A percentile compares a stretch with the other conserved stretches of the same genome.
phyloP scores from a whole-genome alignment of 192 early-diverging fungal species.

The Coemansia sp. region DNA sequence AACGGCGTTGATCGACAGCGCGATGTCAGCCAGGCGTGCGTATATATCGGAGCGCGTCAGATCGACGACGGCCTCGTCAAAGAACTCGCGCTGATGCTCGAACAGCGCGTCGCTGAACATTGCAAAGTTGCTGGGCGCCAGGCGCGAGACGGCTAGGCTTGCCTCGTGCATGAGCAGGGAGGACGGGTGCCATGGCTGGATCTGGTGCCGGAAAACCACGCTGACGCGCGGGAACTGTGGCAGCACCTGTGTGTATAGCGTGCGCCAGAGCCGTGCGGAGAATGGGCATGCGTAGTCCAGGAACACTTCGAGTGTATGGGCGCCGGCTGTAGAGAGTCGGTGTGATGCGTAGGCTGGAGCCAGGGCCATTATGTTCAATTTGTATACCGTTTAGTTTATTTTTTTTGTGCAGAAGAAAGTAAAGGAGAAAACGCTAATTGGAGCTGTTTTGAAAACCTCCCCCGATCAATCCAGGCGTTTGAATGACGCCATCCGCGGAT shows the following conservation, averaged over 20 bases:
- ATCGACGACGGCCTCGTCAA: conserved; percentile 63
- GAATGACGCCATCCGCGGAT: too few species aligned
- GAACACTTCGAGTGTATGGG: conserved; percentile 44
- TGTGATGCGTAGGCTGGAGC: conserved; percentile 34
- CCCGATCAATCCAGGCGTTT: too few species aligned
- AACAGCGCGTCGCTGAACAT: conserved; percentile 58
- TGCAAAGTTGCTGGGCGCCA: conserved; percentile 57
- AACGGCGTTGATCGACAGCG: conserved; percentile 47
- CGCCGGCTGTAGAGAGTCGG: conserved; percentile 6
- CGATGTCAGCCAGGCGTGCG: conserved; percentile 53
- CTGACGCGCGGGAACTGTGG: conserved; percentile 50
- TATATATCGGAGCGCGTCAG: conserved; percentile 58
- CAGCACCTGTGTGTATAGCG: conserved; percentile 53
- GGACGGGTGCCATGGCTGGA: conserved; percentile 82
- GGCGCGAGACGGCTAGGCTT: conserved; percentile 63
- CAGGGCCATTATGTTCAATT: conserved; percentile 26
- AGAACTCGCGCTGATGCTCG: conserved; percentile 58
- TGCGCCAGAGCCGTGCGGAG: conserved; percentile 62
- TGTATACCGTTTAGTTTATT: too few species aligned
- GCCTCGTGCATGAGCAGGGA: conserved; percentile 77
- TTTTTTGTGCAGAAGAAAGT: too few species aligned
- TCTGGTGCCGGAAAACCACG: conserved; percentile 76
- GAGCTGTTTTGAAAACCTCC: too few species aligned
- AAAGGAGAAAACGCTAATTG: too few species aligned
- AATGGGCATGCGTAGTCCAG: conserved; percentile 61